A percentile compares a stretch with the other conserved stretches of the same genome.
Evolutionary conservation across 2,329 filamentous ascomycete genomes (phyloP).

Genomic region (Alternaria solani): DNA sequence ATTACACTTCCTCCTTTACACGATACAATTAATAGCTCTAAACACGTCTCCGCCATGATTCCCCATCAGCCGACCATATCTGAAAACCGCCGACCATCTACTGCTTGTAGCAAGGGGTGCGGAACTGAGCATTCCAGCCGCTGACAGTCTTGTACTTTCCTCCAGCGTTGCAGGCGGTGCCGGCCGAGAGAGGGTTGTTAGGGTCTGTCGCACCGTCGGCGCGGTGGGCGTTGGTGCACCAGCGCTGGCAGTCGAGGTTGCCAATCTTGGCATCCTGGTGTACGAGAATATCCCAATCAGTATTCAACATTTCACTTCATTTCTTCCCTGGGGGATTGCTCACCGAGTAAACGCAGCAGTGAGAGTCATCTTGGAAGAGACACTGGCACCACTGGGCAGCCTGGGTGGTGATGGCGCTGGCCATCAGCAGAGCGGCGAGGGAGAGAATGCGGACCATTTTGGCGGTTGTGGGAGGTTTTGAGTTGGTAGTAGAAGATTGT

Average conservation of each 20-base stretch:
- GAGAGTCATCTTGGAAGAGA: conserved; percentile 7
- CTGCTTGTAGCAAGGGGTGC: conserved; percentile 7
- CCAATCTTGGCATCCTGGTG: conserved; percentile 1
- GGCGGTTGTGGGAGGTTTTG: conserved; percentile 1
- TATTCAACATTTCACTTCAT: neutral
- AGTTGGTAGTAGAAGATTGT: conserved; percentile 1
- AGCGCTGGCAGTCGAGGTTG: conserved; percentile 11
- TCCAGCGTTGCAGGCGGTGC: conserved; percentile 5
- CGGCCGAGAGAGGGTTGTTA: conserved; percentile 9
- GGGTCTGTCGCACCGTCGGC: conserved; percentile 4
- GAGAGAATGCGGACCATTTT: conserved; percentile 11
- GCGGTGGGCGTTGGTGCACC: conserved; percentile 11
- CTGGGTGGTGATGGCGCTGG: conserved; percentile 5
- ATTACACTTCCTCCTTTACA: neutral
- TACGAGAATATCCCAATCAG: neutral
- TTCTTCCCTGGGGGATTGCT: neutral
- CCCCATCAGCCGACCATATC: neutral
- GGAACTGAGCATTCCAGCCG: conserved; percentile 9
- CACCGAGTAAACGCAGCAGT: conserved; percentile 10
- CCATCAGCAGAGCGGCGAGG: conserved; percentile 6
- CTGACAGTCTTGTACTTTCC: conserved; percentile 12
- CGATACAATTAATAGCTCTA: neutral
- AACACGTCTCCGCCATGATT: neutral
- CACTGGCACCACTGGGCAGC: conserved; percentile 13
- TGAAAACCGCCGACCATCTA: neutral